These are phyloP conservation scores for Fomes fomentarius DNA, from an alignment of 1,284 basidiomycete genomes.

Conservation along the genomic window DNA sequence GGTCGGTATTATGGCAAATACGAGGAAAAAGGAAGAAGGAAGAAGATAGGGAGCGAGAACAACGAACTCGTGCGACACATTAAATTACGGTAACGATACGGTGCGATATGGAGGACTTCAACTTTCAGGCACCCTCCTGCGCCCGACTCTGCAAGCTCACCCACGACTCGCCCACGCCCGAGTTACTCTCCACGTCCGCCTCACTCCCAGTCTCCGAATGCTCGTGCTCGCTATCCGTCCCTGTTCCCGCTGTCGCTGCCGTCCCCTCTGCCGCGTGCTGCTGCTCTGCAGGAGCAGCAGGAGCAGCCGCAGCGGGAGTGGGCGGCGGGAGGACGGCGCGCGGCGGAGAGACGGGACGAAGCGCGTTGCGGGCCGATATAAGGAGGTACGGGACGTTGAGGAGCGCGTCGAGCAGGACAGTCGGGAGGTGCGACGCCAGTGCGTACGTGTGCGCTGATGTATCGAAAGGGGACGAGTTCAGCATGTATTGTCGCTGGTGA, in stretches of 20 bases:
- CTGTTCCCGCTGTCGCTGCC: too few relatives aligned
- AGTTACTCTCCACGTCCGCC: constrained; percentile 66
- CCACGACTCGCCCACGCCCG: constrained; percentile 61
- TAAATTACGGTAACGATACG: too few relatives aligned
- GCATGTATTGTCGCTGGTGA: too few relatives aligned
- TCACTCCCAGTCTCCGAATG: constrained; percentile 56
- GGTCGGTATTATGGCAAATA: too few relatives aligned
- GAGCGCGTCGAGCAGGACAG: constrained; percentile 62
- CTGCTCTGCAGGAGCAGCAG: constrained; percentile 9
- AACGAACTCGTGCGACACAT: too few relatives aligned
- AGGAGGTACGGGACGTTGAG: constrained; percentile 69
- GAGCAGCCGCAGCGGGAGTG: constrained; percentile 3
- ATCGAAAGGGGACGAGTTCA: too few relatives aligned
- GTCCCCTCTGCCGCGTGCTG: background rate
- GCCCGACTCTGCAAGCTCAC: constrained; percentile 49
- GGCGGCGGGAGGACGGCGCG: constrained; percentile 32
- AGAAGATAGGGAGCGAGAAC: too few relatives aligned
- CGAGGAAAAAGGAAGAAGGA: too few relatives aligned
- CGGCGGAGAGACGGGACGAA: constrained; percentile 55
- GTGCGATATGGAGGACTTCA: background rate
- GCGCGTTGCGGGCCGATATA: constrained; percentile 59
- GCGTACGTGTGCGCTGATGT: constrained; percentile 63
- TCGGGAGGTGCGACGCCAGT: constrained; percentile 70
- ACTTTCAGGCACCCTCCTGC: background rate
- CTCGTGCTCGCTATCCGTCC: constrained; percentile 37